Conservation (phyloP, 2,329 filamentous ascomycete genomes). For the Tolypocladium album region DNA sequence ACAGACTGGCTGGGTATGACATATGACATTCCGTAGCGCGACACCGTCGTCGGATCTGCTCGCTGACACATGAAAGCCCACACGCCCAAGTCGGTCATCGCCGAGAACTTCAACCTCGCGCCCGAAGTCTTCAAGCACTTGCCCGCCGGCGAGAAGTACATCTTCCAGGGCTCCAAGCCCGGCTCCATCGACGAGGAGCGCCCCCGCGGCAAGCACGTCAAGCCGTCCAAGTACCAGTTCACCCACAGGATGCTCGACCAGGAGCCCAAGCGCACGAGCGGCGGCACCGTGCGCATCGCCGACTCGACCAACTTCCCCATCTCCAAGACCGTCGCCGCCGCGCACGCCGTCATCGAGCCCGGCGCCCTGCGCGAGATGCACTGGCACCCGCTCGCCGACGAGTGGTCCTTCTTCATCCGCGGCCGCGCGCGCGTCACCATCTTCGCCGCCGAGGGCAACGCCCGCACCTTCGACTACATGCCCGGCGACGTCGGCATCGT, state of each 20-base stretch:
- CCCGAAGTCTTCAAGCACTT: conserved; percentile 61
- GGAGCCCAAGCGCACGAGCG: conserved; percentile 52
- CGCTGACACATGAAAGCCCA: conserved; percentile 33
- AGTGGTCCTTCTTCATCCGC: conserved; percentile 70
- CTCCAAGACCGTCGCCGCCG: conserved; percentile 62
- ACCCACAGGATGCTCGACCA: conserved; percentile 64
- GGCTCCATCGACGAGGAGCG: conserved; percentile 55
- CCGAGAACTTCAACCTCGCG: conserved; percentile 65
- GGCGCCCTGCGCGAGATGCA: conserved; percentile 70
- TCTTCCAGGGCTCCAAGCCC: conserved; percentile 60
- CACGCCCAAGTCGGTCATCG: conserved; percentile 59
- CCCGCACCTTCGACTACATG: conserved; percentile 65
- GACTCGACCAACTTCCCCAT: conserved; percentile 69
- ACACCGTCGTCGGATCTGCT: neutral
- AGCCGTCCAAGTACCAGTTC: conserved; percentile 58
- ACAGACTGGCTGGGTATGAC: conserved; percentile 56
- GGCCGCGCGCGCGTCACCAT: conserved; percentile 65
- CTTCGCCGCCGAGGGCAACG: conserved; percentile 57
- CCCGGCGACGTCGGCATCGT: conserved; percentile 70
- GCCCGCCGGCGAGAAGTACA: conserved; percentile 60
- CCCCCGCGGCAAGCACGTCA: conserved; percentile 48
- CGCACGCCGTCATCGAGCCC: conserved; percentile 59
- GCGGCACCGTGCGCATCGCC: conserved; percentile 62
- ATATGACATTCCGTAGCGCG: too few relatives aligned
- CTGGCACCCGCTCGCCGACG: conserved; percentile 71